phyloP scores from a whole-genome alignment of 2,329 filamentous ascomycete species.

The Stagonosporopsis cucurbitacearum region DNA sequence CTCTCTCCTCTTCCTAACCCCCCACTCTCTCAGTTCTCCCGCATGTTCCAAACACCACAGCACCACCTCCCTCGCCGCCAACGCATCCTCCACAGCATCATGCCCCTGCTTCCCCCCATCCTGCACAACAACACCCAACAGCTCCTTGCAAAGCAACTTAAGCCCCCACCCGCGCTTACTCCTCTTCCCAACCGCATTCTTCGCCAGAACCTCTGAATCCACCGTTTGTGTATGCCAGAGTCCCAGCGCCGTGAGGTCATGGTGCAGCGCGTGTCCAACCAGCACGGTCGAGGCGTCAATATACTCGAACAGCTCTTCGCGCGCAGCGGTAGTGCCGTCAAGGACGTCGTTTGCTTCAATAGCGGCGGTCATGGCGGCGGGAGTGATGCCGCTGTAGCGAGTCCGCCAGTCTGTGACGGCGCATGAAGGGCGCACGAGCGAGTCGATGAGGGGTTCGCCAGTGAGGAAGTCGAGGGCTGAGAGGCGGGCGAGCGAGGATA shows the following conservation, averaged over 20 bases:
- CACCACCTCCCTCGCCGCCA: conserved; percentile 15
- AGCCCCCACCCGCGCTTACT: conserved; percentile 2
- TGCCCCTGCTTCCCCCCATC: conserved; percentile 1
- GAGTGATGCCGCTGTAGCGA: conserved; percentile 50
- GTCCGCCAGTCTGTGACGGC: conserved; percentile 50
- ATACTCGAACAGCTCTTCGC: conserved; percentile 51
- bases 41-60: conserved; percentile 6
- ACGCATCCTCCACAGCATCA: conserved; percentile 10
- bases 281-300: conserved; percentile 56
- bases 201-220: conserved; percentile 54
- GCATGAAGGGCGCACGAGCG: conserved; percentile 49
- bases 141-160: conserved; percentile 6
- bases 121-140: conserved; percentile 1
- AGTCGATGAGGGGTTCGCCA: conserved; percentile 55
- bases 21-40: neutral
- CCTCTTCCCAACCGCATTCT: conserved; percentile 40
- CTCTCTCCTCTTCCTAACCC: neutral
- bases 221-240: conserved; percentile 54
- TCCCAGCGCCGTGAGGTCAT: conserved; percentile 55
- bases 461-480: conserved; percentile 56
- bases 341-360: conserved; percentile 40
- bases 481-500: conserved; percentile 46
- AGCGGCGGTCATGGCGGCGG: conserved; percentile 31
- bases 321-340: conserved; percentile 53
- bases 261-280: conserved; percentile 56